Base-by-base conservation (phyloP, 257 asterid species). In the Salvia miltiorrhiza region DNA sequence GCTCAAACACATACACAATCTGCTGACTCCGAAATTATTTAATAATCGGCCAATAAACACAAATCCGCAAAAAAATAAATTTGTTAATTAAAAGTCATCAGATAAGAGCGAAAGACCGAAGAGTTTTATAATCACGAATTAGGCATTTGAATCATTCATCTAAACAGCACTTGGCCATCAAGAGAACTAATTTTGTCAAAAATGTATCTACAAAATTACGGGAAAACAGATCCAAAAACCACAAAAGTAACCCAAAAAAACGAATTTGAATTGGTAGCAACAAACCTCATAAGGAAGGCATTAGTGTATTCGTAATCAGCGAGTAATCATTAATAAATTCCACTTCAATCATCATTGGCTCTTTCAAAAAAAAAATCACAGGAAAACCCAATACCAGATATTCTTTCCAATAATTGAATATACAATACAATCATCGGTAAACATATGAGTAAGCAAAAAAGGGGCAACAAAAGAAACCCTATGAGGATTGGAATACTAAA, bases 31-130 rank as follows among this genome's bases (percentile, higher is more conserved):
- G n/a, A n/a, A n/a, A n/a, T n/a, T n/a, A n/a, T n/a, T n/a, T n/a
- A n/a, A n/a, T n/a, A n/a, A n/a, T n/a, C n/a, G n/a, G n/a, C n/a
- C n/a, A n/a, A n/a, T n/a, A n/a, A n/a, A n/a, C n/a, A n/a, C n/a
- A n/a, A n/a, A n/a, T n/a, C n/a, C n/a, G n/a, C n/a, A n/a, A n/a
- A n/a, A n/a, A n/a, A n/a, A n/a, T n/a, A n/a, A n/a, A n/a, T n/a
- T n/a, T 30, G 4, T 30, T 30, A 4, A 30, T 30, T 6, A 69
- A 10, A 78, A 70, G 63, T 59, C 86, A 84, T 84, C 88, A 84
- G 86, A 80, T 83, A 80, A 82, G 86, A 81, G 82, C 86, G 86
- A 84, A 84, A 84, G 88, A 84, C 82, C 74, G 32, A 30, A 48
- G 6, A 39, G n/a, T n/a, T n/a, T n/a, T n/a, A n/a, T n/a, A n/a